phyloP scores from a whole-genome alignment of 106 monocot species.

The Apostasia shenzhenica region DNA sequence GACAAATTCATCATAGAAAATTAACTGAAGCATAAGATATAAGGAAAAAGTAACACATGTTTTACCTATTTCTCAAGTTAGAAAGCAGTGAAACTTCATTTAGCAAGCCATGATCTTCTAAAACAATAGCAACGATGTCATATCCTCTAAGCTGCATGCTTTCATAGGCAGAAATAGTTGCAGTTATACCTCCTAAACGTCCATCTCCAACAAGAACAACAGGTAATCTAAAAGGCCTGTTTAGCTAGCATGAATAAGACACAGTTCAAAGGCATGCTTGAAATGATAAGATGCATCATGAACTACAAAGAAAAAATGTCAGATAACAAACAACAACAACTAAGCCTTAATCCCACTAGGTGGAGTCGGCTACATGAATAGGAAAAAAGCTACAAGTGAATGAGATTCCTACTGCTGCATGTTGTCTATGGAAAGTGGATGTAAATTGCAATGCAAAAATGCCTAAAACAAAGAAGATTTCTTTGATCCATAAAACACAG shows the following conservation, averaged over 20 bases:
- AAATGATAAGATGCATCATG: no score
- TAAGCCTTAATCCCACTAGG: not conserved
- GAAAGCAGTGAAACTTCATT: conserved; percentile 67
- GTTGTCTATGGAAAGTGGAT: no score
- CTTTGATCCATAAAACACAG: no score
- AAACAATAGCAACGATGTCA: conserved; percentile 75
- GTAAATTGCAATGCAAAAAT: no score
- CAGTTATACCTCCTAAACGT: conserved; percentile 87
- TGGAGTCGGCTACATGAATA: no score
- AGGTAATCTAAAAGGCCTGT: conserved; percentile 87
- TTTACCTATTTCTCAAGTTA: conserved; percentile 77
- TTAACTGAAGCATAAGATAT: no score
- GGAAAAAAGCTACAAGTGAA: no score
- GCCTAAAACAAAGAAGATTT: no score
- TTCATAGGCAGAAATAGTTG: conserved; percentile 93
- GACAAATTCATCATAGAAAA: no score
- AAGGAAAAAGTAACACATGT: not conserved
- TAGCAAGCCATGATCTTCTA: conserved; percentile 62
- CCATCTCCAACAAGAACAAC: conserved; percentile 93
- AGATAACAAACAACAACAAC: not conserved
- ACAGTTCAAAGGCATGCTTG: not conserved
- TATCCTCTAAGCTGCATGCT: conserved; percentile 84
- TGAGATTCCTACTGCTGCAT: no score
- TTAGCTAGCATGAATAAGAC: not conserved
- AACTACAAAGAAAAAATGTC: no score